Evolutionary conservation across 2,329 filamentous ascomycete genomes (phyloP).

Genomic region (Teratosphaeria nubilosa): DNA sequence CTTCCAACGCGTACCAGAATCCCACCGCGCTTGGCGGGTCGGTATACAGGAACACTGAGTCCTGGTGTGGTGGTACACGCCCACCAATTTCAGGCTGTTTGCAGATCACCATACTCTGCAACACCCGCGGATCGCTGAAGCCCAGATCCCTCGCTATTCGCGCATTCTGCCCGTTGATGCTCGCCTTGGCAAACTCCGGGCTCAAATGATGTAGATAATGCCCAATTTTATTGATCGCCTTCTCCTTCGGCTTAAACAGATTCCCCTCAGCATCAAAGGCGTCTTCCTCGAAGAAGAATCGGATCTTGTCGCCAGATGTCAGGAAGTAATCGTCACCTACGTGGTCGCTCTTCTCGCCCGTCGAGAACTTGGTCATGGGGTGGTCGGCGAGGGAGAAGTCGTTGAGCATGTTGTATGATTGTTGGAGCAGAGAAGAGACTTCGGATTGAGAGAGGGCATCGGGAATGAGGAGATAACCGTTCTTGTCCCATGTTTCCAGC

Average conservation of each 20-base stretch:
- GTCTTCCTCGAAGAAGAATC: slow-evolving; percentile 96
- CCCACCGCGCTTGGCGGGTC: slow-evolving; percentile 80
- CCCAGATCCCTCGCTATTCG: slow-evolving; percentile 61
- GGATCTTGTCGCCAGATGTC: slow-evolving; percentile 76
- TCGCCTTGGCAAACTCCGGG: slow-evolving; percentile 39
- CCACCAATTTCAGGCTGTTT: slow-evolving; percentile 96
- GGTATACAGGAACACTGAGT: slow-evolving; percentile 87
- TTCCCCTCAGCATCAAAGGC: slow-evolving; percentile 58
- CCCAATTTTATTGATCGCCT: slow-evolving; percentile 65
- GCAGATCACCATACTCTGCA: slow-evolving; percentile 98
- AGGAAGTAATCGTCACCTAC: slow-evolving; percentile 95
- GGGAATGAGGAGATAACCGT: slow-evolving; percentile 86
- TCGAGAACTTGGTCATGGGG: slow-evolving; percentile 89
- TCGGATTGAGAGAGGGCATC: slow-evolving; percentile 59
- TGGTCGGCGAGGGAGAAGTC: slow-evolving; percentile 71
- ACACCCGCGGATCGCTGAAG: slow-evolving; percentile 62
- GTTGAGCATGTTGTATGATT: slow-evolving; percentile 65
- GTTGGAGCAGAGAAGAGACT: slow-evolving; percentile 57
- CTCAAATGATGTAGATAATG: slow-evolving; percentile 41
- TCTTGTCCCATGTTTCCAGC: slow-evolving; percentile 59
- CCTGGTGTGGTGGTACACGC: slow-evolving; percentile 82
- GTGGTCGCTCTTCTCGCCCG: slow-evolving; percentile 63
- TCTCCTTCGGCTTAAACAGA: slow-evolving; percentile 68
- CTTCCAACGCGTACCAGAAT: slow-evolving; percentile 96
- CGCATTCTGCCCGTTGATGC: slow-evolving; percentile 45